These are phyloP conservation scores for Keithomyces neogunnii DNA, from an alignment of 2,329 filamentous ascomycete genomes.

Conservation along the genomic window DNA sequence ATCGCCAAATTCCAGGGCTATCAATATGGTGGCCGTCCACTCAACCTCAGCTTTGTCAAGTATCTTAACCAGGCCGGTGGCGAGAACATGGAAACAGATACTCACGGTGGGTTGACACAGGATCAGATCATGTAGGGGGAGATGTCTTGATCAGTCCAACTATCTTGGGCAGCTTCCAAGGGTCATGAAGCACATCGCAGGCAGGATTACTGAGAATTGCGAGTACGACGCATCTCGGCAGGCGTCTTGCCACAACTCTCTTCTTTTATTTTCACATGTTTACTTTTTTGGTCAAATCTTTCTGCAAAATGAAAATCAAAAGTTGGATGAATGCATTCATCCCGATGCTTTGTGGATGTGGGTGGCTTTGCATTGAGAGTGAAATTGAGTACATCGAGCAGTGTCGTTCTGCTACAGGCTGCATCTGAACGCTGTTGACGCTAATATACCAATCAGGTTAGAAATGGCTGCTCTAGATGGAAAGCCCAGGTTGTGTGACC, in stretches of 20 bases:
- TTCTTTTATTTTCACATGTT: neutral
- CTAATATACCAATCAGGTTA: neutral
- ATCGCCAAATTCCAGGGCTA: constrained; percentile 98
- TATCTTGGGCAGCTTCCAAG: neutral
- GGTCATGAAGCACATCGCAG: neutral
- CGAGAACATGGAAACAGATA: constrained; percentile 77
- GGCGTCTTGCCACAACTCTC: neutral
- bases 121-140: constrained; percentile 87
- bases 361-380: neutral
- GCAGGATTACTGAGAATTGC: neutral
- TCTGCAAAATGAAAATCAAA: constrained; percentile 1
- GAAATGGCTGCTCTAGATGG: neutral
- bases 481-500: neutral
- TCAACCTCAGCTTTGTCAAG: constrained; percentile 89
- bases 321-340: neutral
- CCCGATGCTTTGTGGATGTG: neutral
- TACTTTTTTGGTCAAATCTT: neutral
- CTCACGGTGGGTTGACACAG: constrained; percentile 73
- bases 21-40: constrained; percentile 89
- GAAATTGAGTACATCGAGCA: neutral
- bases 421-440: neutral
- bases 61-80: constrained; percentile 64
- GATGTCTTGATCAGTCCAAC: neutral
- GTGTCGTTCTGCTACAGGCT: neutral
- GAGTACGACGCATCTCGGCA: too few relatives aligned